Base-by-base conservation (phyloP, 306 rosid genomes). In the Quillaja saponaria region DNA sequence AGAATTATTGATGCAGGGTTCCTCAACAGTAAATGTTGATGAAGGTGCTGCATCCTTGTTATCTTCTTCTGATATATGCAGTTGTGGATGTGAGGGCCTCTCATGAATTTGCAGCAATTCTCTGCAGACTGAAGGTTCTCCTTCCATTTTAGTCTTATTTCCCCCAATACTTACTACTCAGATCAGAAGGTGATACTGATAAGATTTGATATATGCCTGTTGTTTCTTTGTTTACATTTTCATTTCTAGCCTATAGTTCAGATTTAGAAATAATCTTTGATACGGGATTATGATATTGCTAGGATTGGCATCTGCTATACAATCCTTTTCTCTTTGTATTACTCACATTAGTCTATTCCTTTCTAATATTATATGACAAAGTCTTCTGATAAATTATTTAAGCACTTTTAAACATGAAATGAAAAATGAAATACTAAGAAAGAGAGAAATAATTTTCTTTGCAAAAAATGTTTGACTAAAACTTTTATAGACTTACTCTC, bases 131-230 rank as follows among this genome's bases (percentile, higher is more conserved):
- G 69, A 54, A 71, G 54, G 48, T 47, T 70, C 38, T 15, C 60
- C 67, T 48, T 75, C 78, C 81, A 79, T 77, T 55, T 66, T 10
- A n/a, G 15, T n/a, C 34, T 38, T 13, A 37, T 17, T 48, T 9
- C 14, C 60, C n/a, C n/a, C n/a, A n/a, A n/a, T n/a, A 34, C 31
- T 37, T 35, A 34, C 13, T 13, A 31, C 38, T 35, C 50, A 48
- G 55, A 46, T 42, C n/a, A n/a, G n/a, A n/a, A n/a, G n/a, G 6
- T n/a, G 12, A 4, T 45, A 46, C 48, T 45, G 28, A 50, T 51
- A 50, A n/a, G n/a, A n/a, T n/a, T 50, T 7, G 13, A 51, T 15
- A 51, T 39, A 10, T 40, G 52, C 5, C 61, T 55, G 57, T 14
- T 57, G 39, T 46, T 56, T n/a, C n/a, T n/a, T n/a, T 51, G 21